phyloP scores from a whole-genome alignment of 1,139 yeast genomes.

The Suhomyces terraborum region DNA sequence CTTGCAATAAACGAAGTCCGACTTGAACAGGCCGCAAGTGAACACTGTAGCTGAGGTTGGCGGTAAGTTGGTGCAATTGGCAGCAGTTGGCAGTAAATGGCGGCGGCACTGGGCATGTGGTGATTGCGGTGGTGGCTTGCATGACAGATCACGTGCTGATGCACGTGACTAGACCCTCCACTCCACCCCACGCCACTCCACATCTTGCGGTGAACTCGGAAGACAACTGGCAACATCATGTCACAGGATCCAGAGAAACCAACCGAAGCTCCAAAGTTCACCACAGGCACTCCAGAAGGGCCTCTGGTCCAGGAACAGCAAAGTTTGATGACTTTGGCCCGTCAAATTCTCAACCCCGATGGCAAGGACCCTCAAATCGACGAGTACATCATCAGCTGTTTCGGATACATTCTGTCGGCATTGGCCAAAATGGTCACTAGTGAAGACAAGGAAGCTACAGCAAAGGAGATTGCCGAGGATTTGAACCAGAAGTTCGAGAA shows the following conservation, averaged over 20 bases:
- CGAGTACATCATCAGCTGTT: conserved; percentile 32
- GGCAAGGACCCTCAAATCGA: conserved; percentile 32
- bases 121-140: too few species aligned
- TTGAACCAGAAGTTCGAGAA: conserved; percentile 30
- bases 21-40: too few species aligned
- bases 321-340: conserved; percentile 19
- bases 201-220: not conserved
- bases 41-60: too few species aligned
- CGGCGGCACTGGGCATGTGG: too few species aligned
- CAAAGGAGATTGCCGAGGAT: conserved; percentile 44
- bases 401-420: conserved; percentile 32
- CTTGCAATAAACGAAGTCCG: too few species aligned
- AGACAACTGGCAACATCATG: not conserved
- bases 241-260: not conserved
- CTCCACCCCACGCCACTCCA: not conserved
- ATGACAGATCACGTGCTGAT: too few species aligned
- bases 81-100: too few species aligned
- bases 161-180: too few species aligned
- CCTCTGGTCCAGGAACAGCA: conserved; percentile 25
- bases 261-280: not conserved
- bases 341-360: conserved; percentile 31
- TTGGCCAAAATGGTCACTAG: conserved; percentile 35
- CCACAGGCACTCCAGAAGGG: conserved; percentile 8
- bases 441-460: conserved; percentile 36
- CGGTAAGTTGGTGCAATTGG: too few species aligned